Conservation (phyloP, 495 filamentous ascomycete genomes). For the Aspergillus cristatus region DNA sequence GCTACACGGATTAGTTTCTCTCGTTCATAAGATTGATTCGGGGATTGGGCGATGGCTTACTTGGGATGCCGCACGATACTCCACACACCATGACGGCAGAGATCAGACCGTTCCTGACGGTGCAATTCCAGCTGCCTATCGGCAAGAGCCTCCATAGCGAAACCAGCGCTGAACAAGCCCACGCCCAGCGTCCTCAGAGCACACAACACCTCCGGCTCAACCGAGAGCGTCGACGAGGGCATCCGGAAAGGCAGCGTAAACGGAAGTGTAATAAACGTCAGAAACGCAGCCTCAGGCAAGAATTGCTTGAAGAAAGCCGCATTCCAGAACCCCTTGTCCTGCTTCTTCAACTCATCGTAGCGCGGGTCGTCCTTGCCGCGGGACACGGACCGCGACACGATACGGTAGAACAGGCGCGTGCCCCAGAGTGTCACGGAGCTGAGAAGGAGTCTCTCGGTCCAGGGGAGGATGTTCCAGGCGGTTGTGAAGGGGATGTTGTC, state of each 20-base stretch:
- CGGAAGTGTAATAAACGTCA: conserved; percentile 46
- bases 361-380: conserved; percentile 46
- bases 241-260: conserved; percentile 44
- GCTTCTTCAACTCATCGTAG: conserved; percentile 37
- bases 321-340: conserved; percentile 44
- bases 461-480: conserved; percentile 36
- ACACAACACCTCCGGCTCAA: conserved; percentile 3
- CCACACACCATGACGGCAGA: conserved; percentile 48
- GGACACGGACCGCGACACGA: conserved; percentile 31
- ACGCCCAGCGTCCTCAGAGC: conserved; percentile 38
- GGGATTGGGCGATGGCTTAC: conserved; percentile 26
- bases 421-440: conserved; percentile 47
- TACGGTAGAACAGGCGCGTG: conserved; percentile 41
- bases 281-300: conserved; percentile 41
- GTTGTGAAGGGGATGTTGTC: conserved; percentile 26
- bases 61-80: conserved; percentile 52
- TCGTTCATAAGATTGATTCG: background rate
- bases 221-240: conserved; percentile 4
- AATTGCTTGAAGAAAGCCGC: conserved; percentile 38
- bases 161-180: conserved; percentile 44
- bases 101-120: conserved; percentile 22
- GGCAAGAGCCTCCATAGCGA: conserved; percentile 44
- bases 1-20: conserved; percentile 20
- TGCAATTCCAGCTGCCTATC: conserved; percentile 41
- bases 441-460: conserved; percentile 43